Base-by-base conservation (phyloP, 257 asterid species). In the Craterostigma plantagineum region DNA sequence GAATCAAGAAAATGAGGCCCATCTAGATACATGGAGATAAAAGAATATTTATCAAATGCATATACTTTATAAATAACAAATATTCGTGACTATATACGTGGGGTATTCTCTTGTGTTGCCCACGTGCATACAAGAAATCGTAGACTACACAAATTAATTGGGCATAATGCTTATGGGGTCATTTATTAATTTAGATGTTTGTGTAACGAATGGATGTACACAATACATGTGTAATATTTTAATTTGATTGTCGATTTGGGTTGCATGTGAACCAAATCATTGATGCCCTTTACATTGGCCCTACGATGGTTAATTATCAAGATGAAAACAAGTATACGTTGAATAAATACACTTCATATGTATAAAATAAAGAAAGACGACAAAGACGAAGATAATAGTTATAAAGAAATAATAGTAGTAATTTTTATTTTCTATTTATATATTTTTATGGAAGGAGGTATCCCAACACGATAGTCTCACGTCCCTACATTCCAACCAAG, bases 221-320 rank as follows among this genome's bases (percentile, higher is more conserved):
- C 30, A 23, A 23, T 23, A 23, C 30, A 23, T 15, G 3, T 14
- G 16, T 3, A 54, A 54, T 38, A 54, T 43, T 46, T 44, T 37
- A 50, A 11, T 49, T 44, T 52, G 35, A 45, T 50, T 53, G 69
- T 52, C 50, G 50, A 46, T 23, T 54, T 59, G 50, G 66, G 50
- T 48, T 61, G 65, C 81, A 66, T 66, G 76, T 23, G 30, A 61
- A 58, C 45, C 68, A 55, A 76, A 72, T 72, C 49, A 76, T 75
- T 71, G 77, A 55, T 70, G 34, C 44, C 56, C 45, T 52, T 40
- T 18, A 12, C 1, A 35, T 45, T 42, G 58, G 67, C 45, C 66
- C 78, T n/a, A 71, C 30, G 30, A 23, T 23, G 30, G 2, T 23
- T 23, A 23, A 23, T 23, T 23, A 23, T 23, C 30, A 23, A 23